phyloP scores from a whole-genome alignment of 2,329 filamentous ascomycete species.

The Claviceps paspali region DNA sequence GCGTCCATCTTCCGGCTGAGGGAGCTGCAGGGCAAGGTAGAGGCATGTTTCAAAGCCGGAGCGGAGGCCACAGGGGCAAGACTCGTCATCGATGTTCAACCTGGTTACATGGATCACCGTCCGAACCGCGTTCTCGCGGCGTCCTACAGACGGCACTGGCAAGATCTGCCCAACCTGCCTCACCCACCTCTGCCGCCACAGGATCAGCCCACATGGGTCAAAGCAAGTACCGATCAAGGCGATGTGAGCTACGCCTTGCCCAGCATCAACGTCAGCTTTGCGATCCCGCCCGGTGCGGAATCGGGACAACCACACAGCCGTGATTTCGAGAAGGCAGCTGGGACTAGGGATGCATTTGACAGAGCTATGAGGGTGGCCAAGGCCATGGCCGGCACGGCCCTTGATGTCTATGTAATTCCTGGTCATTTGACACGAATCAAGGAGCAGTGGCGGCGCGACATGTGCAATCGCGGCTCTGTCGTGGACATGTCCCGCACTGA shows the following conservation, averaged over 20 bases:
- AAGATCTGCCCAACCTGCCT: conserved; percentile 17
- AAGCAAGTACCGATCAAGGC: conserved; percentile 43
- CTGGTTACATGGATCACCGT: conserved; percentile 38
- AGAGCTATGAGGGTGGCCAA: conserved; percentile 29
- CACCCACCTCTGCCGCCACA: conserved; percentile 18
- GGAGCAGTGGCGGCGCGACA: conserved; percentile 7
- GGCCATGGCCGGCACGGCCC: conserved; percentile 29
- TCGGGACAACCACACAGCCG: conserved; percentile 32
- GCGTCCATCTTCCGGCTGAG: conserved; percentile 24
- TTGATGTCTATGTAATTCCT: conserved; percentile 29
- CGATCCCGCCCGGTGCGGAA: conserved; percentile 25
- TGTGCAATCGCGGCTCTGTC: background rate
- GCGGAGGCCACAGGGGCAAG: conserved; percentile 28
- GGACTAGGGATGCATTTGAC: conserved; percentile 29
- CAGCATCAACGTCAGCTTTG: conserved; percentile 35
- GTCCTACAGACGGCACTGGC: conserved; percentile 28
- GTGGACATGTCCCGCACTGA: background rate
- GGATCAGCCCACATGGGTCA: conserved; percentile 11
- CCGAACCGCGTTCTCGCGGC: conserved; percentile 34
- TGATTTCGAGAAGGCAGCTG: conserved; percentile 34
- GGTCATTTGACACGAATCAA: conserved; percentile 25
- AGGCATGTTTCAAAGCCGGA: conserved; percentile 22
- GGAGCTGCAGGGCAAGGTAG: conserved; percentile 25
- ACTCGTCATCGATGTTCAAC: conserved; percentile 22
- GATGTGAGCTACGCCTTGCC: conserved; percentile 43